Evolutionary conservation across 1,284 basidiomycete species (phyloP).

Genomic region (Rhodotorula sp.): DNA sequence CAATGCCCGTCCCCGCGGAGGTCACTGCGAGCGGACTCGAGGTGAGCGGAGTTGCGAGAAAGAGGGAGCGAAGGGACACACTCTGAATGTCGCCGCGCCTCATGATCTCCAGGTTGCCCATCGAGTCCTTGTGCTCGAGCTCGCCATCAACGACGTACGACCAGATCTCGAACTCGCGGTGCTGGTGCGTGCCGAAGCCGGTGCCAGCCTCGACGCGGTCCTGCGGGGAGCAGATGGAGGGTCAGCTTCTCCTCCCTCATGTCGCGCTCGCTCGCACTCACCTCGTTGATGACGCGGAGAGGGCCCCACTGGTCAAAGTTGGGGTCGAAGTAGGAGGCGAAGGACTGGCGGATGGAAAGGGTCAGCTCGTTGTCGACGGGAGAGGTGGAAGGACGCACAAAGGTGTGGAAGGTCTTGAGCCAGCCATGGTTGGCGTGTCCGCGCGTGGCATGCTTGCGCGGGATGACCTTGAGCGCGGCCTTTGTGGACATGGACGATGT

Average conservation of each 20-base stretch:
- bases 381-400: conserved; percentile 6
- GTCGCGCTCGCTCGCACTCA: neutral
- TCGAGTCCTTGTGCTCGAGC: conserved; percentile 70
- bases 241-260: neutral
- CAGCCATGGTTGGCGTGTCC: conserved; percentile 81
- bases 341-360: conserved; percentile 6
- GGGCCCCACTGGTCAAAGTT: conserved; percentile 49
- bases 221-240: conserved; percentile 12
- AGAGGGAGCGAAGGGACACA: neutral
- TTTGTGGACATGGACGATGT: neutral
- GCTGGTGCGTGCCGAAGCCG: conserved; percentile 83
- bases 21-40: conserved; percentile 58
- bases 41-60: neutral
- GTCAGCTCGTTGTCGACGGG: neutral
- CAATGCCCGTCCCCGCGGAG: conserved; percentile 80
- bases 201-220: conserved; percentile 75
- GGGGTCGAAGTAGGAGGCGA: conserved; percentile 28
- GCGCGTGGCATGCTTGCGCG: conserved; percentile 51
- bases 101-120: conserved; percentile 85
- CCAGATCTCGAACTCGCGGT: conserved; percentile 80
- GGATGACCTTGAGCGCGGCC: conserved; percentile 38
- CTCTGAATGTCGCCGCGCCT: conserved; percentile 82
- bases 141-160: conserved; percentile 64
- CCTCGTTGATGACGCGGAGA: conserved; percentile 71
- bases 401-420: conserved; percentile 62